These are phyloP conservation scores for Borovskyia barvae DNA, from an alignment of 208 protist species.

Conservation along the genomic window DNA sequence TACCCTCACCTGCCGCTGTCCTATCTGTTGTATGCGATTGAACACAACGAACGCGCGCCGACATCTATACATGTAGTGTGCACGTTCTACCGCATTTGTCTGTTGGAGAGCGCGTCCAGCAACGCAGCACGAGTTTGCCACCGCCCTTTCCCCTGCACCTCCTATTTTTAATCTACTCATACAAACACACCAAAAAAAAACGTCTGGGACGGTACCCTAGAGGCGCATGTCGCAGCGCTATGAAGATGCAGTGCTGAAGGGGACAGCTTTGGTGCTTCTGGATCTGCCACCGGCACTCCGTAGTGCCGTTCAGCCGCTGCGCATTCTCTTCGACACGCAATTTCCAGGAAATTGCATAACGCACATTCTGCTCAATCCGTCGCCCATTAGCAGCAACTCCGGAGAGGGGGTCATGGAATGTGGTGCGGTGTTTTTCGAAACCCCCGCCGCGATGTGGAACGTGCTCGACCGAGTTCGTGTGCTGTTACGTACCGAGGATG, in stretches of 20 bases:
- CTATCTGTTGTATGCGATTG: too few species aligned
- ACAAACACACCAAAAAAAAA: too few species aligned
- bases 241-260: slow-evolving; percentile 46
- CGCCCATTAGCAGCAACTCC: slow-evolving; percentile 18
- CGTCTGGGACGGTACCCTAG: too few species aligned
- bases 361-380: slow-evolving; percentile 9
- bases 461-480: slow-evolving; percentile 20
- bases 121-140: too few species aligned
- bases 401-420: slow-evolving; percentile 16
- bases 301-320: slow-evolving; percentile 5
- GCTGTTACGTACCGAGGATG: slow-evolving; percentile 15
- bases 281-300: slow-evolving; percentile 25
- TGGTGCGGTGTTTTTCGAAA: slow-evolving; percentile 21
- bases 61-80: too few species aligned
- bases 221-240: slow-evolving; percentile 22
- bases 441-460: slow-evolving; percentile 4
- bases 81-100: too few species aligned
- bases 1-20: too few species aligned
- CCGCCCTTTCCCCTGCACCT: too few species aligned
- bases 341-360: slow-evolving; percentile 23
- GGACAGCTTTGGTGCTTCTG: slow-evolving; percentile 43
- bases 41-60: too few species aligned
- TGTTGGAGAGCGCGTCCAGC: too few species aligned
- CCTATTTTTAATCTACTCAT: too few species aligned
- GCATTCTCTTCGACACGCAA: slow-evolving; percentile 20